phyloP scores from a whole-genome alignment of 805 yeast species.

The Candida incommunis region DNA sequence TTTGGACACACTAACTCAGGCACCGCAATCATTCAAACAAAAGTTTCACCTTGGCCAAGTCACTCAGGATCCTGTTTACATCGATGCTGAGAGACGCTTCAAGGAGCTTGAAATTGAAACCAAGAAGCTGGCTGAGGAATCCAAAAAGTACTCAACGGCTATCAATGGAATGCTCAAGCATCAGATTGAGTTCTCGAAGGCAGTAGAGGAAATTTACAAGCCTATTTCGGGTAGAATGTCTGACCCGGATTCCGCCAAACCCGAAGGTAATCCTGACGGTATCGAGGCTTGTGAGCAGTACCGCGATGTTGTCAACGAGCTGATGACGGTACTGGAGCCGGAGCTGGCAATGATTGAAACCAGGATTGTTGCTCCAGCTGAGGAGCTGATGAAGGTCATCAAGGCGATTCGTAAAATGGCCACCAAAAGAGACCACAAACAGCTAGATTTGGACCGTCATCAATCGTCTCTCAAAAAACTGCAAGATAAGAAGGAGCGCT shows the following conservation, averaged over 20 bases:
- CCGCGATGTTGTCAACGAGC: slow-evolving; percentile 71
- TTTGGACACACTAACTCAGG: slow-evolving; percentile 30
- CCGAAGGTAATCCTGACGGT: slow-evolving; percentile 95
- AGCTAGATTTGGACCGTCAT: slow-evolving; percentile 83
- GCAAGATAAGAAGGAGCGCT: slow-evolving; percentile 71
- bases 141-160: slow-evolving; percentile 78
- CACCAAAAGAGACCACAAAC: slow-evolving; percentile 89
- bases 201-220: slow-evolving; percentile 89
- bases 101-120: slow-evolving; percentile 84
- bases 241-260: slow-evolving; percentile 73
- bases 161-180: slow-evolving; percentile 88
- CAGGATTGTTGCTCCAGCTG: slow-evolving; percentile 82
- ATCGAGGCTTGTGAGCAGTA: slow-evolving; percentile 89
- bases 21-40: slow-evolving; percentile 85
- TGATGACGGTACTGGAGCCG: slow-evolving; percentile 77
- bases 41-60: slow-evolving; percentile 60
- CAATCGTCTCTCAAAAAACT: slow-evolving; percentile 52
- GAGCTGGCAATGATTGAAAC: slow-evolving; percentile 86
- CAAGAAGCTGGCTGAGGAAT: slow-evolving; percentile 76
- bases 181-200: slow-evolving; percentile 90
- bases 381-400: slow-evolving; percentile 73
- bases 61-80: slow-evolving; percentile 77
- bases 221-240: slow-evolving; percentile 88
- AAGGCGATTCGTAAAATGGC: slow-evolving; percentile 84
- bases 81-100: slow-evolving; percentile 93